phyloP scores from a whole-genome alignment of 495 filamentous ascomycete species.

The Stereocaulon alpinum region DNA sequence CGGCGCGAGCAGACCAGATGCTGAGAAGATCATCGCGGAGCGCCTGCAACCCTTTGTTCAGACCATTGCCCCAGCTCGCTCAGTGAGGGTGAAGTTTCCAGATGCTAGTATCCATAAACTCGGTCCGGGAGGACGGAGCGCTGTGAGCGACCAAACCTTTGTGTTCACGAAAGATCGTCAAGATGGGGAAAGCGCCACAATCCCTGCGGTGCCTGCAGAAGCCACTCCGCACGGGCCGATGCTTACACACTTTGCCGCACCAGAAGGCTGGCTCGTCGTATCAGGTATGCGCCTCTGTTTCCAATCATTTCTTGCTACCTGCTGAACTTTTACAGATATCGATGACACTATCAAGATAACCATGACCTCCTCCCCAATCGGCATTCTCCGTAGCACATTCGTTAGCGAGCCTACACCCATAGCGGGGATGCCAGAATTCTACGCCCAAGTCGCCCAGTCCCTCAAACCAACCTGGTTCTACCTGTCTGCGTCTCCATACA shows the following conservation, averaged over 20 bases:
- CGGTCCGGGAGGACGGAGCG: constrained; percentile 30
- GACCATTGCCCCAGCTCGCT: constrained; percentile 56
- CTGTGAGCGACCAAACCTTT: constrained; percentile 17
- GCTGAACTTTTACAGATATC: constrained; percentile 48
- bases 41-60: constrained; percentile 70
- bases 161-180: constrained; percentile 13
- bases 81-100: constrained; percentile 48
- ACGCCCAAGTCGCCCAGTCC: constrained; percentile 47
- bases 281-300: constrained; percentile 43
- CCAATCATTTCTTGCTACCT: not conserved
- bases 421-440: constrained; percentile 75
- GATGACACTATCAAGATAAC: constrained; percentile 96
- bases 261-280: constrained; percentile 78
- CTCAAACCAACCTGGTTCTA: constrained; percentile 77
- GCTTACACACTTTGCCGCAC: constrained; percentile 61
- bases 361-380: constrained; percentile 63
- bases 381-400: constrained; percentile 77
- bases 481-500: constrained; percentile 89
- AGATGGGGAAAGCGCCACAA: constrained; percentile 34
- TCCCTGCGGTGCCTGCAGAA: constrained; percentile 30
- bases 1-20: constrained; percentile 43
- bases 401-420: constrained; percentile 60
- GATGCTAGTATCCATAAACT: constrained; percentile 32
- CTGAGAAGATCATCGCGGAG: constrained; percentile 53
- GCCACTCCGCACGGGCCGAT: constrained; percentile 40